Evolutionary conservation across 176 grass and related monocot genomes (phyloP).

Genomic region (Carex kokanica): DNA sequence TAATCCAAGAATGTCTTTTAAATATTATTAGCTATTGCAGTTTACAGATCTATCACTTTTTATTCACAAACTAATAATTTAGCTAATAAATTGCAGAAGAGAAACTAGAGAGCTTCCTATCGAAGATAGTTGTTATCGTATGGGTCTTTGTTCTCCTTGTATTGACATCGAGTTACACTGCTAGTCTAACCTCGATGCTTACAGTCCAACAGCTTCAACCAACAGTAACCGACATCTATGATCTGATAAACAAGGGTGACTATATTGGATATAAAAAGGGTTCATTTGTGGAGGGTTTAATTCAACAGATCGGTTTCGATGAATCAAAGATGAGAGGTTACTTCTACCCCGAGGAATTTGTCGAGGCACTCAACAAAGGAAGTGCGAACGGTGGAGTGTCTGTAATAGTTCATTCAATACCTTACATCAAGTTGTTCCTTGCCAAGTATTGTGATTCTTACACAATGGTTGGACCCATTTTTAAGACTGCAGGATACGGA

Average conservation of each 20-base stretch:
- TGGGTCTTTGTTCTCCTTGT: constrained; percentile 49
- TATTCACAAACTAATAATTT: not conserved
- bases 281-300: constrained; percentile 39
- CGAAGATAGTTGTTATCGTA: constrained; percentile 42
- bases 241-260: constrained; percentile 39
- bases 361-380: constrained; percentile 43
- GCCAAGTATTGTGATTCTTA: constrained; percentile 39
- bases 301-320: constrained; percentile 38
- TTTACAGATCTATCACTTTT: not conserved
- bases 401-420: constrained; percentile 41
- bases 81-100: constrained; percentile 4
- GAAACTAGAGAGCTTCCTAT: constrained; percentile 31
- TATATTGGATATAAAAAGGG: constrained; percentile 33
- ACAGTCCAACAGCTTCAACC: constrained; percentile 46
- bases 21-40: too few species aligned
- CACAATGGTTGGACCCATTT: constrained; percentile 58
- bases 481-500: constrained; percentile 49
- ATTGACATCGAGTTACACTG: constrained; percentile 56
- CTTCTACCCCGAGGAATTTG: constrained; percentile 11
- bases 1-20: too few species aligned
- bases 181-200: constrained; percentile 47
- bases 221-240: constrained; percentile 33
- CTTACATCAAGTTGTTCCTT: constrained; percentile 57
- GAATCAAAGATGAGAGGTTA: constrained; percentile 24
- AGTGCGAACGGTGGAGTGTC: constrained; percentile 53